Evolutionary conservation across 2,329 filamentous ascomycete genomes (phyloP), one percentile per base, ranked within the genome.

Genomic region (Didymella lethalis): DNA sequence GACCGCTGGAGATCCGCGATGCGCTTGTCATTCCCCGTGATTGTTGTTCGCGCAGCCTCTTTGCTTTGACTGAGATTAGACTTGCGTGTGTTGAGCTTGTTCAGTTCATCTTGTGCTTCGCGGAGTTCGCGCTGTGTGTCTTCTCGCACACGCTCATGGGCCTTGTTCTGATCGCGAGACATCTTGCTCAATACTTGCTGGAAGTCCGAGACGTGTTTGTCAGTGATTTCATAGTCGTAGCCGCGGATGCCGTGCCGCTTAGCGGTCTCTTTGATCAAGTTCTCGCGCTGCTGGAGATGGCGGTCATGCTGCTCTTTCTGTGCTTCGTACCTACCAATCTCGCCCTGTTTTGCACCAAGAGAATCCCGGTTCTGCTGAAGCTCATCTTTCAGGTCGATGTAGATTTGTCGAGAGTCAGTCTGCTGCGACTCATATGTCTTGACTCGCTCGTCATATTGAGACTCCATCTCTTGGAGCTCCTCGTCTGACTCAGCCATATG

Each of bases 261-360:
- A 16, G 94, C 92, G 36, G 91, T 88, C 57, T 93, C 88, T 64
- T 88, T 92, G 54, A 97, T 87, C 75, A 96, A 85, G 10, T 85
- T 83, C 69, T 89, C 84, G 38, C 94, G 90, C 44, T 85, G 82
- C 66, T 86, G 82, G 3, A 97, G 75, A 64, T 97, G 91, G 4
- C 90, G 86, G 72, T 97, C 92, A 72, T 95, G 92, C 68, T 90
- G 91, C 62, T 91, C 89, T 78, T 94, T 93, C 72, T 97, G 90
- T 2, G 93, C 94, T 75, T 95, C 87, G 66, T 90, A 88, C 65
- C 89, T 91, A 43, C 94, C 94, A 67, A 87, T 84, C 66, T 93
- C 89, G 0, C 74, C 81, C 59, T 84, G 80, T 64, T 84, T 84
- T n/a, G 63, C 62, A 49, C 78, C 80, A 12, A 81, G 71, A 7